Base-by-base conservation (phyloP, 306 rosid genomes). In the Cicer cuneatum region DNA sequence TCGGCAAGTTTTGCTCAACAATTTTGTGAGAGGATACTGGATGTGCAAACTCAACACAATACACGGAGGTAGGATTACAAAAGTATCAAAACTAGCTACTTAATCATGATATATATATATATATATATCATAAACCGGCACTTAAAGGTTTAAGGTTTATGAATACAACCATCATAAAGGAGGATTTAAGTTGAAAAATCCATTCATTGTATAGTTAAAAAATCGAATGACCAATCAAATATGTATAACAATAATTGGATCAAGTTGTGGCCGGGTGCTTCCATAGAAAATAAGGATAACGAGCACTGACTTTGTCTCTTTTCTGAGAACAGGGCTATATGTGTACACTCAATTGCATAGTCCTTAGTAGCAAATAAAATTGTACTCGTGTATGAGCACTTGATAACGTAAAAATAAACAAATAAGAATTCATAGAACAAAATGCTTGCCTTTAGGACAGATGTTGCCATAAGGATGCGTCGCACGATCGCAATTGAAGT, bases 381-480 rank as follows among this genome's bases (percentile, higher is more conserved):
- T 56, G 21, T 54, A 54, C 10, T 54, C 12, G 58, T 10, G 7
- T 56, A 56, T 37, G 37, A 56, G 37, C 7, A 56, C 38, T 56
- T 10, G 38, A 56, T 56, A 56, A 9, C 38, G 39, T 56, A 9
- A 21, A 18, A 56, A 3, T 24, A 24, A 24, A 24, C 3, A 24
- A 24, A 66, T 37, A 52, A 51, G 73, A 72, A 45, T 42, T 59
- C 33, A 60, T 45, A 7, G 11, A 71, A 68, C 33, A 24, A 24
- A 24, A 24, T 76, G 75, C 97, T 90, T 84, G 77, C 99, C 97
- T 90, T 94, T 0, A 94, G 95, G 58, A 94, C 99, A 77, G 99
- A 92, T 67, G 99, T 92, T 64, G 97, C 99, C 99, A 94, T 88
- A 77, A 94, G 93, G 80, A 94, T 90, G 40, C 99, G 97, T 8